Evolutionary conservation across 768 basidiomycete species (phyloP).

Genomic region (Lepiota subincarnata): DNA sequence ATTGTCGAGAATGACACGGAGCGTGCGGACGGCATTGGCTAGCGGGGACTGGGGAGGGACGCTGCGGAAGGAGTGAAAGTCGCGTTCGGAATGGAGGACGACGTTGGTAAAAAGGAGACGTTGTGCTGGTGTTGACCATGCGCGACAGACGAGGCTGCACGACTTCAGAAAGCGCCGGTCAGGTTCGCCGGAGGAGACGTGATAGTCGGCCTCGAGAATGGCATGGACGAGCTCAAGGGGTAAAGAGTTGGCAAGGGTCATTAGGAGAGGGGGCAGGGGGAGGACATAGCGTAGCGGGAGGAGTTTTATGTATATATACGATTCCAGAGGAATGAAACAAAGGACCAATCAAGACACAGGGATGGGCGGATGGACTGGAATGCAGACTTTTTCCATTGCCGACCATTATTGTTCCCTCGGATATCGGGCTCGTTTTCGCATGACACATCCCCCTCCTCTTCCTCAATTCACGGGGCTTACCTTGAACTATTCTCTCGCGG

Average conservation of each 20-base stretch:
- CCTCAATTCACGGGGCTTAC: constrained; percentile 5
- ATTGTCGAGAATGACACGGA: constrained; percentile 59
- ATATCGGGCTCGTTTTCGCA: neutral
- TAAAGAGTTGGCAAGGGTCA: constrained; percentile 24
- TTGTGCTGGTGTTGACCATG: constrained; percentile 64
- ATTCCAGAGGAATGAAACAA: neutral
- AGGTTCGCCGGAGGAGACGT: constrained; percentile 27
- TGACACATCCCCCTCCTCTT: constrained; percentile 3
- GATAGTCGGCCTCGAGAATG: constrained; percentile 56
- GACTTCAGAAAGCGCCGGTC: constrained; percentile 42
- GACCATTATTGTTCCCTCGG: constrained; percentile 13
- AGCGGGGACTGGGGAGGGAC: constrained; percentile 53
- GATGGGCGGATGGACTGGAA: constrained; percentile 6
- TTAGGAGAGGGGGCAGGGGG: constrained; percentile 16
- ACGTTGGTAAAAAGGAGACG: constrained; percentile 59
- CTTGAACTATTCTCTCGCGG: constrained; percentile 7
- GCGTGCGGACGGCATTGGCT: constrained; percentile 46
- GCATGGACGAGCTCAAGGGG: constrained; percentile 62
- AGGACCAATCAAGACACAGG: constrained; percentile 12
- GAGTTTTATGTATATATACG: constrained; percentile 10
- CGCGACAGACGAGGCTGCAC: constrained; percentile 61
- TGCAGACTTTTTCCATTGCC: constrained; percentile 7
- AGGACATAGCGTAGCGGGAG: constrained; percentile 12
- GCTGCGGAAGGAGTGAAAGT: constrained; percentile 49
- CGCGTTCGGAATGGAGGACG: constrained; percentile 46